Conservation (phyloP, 305 asterid species). For the Plantago lanceolata region DNA sequence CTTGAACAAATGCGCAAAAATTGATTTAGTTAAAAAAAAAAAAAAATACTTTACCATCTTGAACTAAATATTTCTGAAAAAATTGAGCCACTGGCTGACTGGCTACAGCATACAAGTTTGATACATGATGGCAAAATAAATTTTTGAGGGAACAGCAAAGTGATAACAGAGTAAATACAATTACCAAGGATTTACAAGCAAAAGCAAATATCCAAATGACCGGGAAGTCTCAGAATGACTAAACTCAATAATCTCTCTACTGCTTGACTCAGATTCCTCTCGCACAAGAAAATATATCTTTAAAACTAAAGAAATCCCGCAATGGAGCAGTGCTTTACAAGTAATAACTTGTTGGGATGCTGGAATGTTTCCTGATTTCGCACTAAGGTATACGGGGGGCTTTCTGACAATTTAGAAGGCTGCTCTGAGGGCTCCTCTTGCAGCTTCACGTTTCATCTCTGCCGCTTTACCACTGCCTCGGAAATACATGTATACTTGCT, state of each 20-base stretch:
- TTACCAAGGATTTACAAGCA: constrained; percentile 5
- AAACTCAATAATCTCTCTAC: background rate
- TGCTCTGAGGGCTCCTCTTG: constrained; percentile 74
- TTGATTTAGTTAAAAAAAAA: too few species aligned
- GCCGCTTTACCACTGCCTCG: constrained; percentile 96
- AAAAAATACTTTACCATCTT: too few species aligned
- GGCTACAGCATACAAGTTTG: too few species aligned
- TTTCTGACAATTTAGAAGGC: constrained; percentile 38
- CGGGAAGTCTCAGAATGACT: background rate
- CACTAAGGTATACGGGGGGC: background rate
- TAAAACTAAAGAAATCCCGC: background rate
- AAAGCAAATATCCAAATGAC: background rate
- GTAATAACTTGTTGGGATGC: too few species aligned
- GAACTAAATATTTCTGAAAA: too few species aligned
- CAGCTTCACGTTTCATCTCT: constrained; percentile 85
- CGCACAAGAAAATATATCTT: background rate
- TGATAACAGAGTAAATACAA: background rate
- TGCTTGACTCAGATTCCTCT: constrained; percentile 2
- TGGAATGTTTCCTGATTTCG: background rate
- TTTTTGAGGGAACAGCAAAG: background rate
- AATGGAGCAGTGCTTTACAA: background rate
- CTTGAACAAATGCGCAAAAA: too few species aligned
- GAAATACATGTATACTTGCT: constrained; percentile 93
- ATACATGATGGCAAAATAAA: too few species aligned
- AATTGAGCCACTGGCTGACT: too few species aligned